Percentiles rank a stretch among this genome's conserved stretches.
Conservation (phyloP, 2,329 filamentous ascomycete genomes). For the Cercospora beticola region DNA sequence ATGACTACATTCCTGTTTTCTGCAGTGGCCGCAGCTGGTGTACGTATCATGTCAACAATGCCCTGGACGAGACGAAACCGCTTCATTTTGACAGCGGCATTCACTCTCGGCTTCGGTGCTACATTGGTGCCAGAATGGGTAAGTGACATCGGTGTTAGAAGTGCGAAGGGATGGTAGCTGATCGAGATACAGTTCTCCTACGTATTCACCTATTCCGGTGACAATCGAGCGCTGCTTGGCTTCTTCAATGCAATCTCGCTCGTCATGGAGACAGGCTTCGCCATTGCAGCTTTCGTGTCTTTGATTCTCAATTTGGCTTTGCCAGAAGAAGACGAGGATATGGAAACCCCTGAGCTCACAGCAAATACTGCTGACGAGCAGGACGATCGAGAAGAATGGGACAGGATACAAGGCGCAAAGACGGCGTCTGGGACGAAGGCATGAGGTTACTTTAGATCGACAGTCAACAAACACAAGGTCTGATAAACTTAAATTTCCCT, state of each 20-base stretch:
- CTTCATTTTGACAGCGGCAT: constrained; percentile 74
- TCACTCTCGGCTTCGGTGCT: constrained; percentile 67
- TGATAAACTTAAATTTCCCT: not conserved
- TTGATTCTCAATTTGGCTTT: constrained; percentile 72
- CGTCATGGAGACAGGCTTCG: constrained; percentile 61
- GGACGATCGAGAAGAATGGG: constrained; percentile 45
- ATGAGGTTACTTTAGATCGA: not conserved
- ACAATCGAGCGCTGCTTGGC: constrained; percentile 66
- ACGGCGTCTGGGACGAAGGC: not conserved
- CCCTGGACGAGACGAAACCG: constrained; percentile 76
- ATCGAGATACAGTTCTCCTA: constrained; percentile 37
- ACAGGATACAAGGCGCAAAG: constrained; percentile 29
- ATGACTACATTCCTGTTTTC: constrained; percentile 75
- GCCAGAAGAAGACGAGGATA: constrained; percentile 73
- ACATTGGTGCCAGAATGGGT: constrained; percentile 46
- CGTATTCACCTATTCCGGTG: constrained; percentile 71
- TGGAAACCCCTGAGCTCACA: constrained; percentile 46
- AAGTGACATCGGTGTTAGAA: not conserved
- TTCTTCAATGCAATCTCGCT: constrained; percentile 67
- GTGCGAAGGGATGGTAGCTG: not conserved
- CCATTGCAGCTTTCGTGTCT: constrained; percentile 70
- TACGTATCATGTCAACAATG: constrained; percentile 70
- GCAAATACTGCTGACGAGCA: constrained; percentile 43
- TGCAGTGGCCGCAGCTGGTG: constrained; percentile 72
- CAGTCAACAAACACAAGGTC: not conserved